A percentile compares a stretch with the other conserved stretches of the same genome.
Evolutionary conservation across 2,329 filamentous ascomycete species (phyloP).

Genomic region (Aspergillus ibericus): DNA sequence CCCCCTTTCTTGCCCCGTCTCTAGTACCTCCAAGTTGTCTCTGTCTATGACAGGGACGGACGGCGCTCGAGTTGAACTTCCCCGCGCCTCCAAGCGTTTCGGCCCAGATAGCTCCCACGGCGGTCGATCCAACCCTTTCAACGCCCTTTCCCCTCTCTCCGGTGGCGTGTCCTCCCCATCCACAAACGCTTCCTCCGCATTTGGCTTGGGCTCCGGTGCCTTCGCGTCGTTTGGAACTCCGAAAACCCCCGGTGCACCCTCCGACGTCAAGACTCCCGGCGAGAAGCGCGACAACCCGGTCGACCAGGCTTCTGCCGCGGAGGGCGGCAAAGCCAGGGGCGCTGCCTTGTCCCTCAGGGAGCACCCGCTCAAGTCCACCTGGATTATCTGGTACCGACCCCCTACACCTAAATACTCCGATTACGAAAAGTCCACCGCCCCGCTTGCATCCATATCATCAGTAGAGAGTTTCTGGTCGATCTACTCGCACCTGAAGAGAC

Average conservation of each 20-base stretch:
- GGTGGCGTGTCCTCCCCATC: constrained; percentile 73
- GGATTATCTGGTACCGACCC: constrained; percentile 97
- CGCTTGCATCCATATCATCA: constrained; percentile 76
- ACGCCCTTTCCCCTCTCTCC: constrained; percentile 68
- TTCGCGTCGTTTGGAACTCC: constrained; percentile 97
- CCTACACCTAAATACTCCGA: constrained; percentile 97
- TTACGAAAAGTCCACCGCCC: constrained; percentile 94
- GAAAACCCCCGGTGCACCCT: constrained; percentile 77
- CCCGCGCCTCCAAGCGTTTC: constrained; percentile 73
- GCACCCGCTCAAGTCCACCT: constrained; percentile 76
- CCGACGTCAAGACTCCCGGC: constrained; percentile 67
- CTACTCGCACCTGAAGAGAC: constrained; percentile 85
- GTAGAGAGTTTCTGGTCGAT: constrained; percentile 90
- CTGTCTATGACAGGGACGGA: constrained; percentile 70
- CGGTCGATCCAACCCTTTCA: constrained; percentile 75
- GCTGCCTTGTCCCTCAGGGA: constrained; percentile 39
- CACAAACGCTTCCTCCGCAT: constrained; percentile 77
- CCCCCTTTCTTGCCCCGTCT: constrained; percentile 1
- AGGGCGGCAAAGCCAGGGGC: constrained; percentile 40
- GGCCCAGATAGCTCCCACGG: constrained; percentile 72
- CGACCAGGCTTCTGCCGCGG: constrained; percentile 29
- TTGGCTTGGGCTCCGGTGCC: constrained; percentile 89
- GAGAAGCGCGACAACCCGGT: constrained; percentile 64
- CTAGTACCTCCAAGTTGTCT: constrained; percentile 84
- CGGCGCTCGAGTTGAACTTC: constrained; percentile 56